These are phyloP conservation scores for Xylaria cubensis DNA, from an alignment of 495 filamentous ascomycete species.

Conservation along the genomic window DNA sequence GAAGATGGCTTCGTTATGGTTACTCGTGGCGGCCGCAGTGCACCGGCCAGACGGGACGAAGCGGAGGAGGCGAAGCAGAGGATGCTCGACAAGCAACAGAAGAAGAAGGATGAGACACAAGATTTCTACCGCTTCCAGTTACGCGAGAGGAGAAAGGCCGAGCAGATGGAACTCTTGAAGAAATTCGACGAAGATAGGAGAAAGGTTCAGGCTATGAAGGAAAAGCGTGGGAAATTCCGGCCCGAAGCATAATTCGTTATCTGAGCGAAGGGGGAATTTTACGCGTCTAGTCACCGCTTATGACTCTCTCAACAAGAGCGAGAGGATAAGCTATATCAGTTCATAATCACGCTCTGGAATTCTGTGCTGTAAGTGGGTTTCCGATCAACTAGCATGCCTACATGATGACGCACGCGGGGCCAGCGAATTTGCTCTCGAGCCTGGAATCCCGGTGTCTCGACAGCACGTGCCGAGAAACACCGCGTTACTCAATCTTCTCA, in stretches of 20 bases:
- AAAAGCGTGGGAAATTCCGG: slow-evolving; percentile 64
- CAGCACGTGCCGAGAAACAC: slow-evolving; percentile 53
- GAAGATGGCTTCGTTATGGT: slow-evolving; percentile 97
- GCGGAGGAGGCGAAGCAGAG: slow-evolving; percentile 73
- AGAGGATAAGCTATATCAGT: neutral
- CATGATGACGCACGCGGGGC: slow-evolving; percentile 64
- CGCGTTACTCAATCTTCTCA: slow-evolving; percentile 60
- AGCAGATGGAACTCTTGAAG: slow-evolving; percentile 70
- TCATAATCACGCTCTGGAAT: neutral
- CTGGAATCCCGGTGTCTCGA: slow-evolving; percentile 36
- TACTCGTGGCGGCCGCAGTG: slow-evolving; percentile 74
- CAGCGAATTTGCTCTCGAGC: slow-evolving; percentile 49
- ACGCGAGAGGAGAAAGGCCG: slow-evolving; percentile 85
- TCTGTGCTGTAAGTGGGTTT: slow-evolving; percentile 10
- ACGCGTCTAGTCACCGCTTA: neutral
- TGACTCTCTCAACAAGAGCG: neutral
- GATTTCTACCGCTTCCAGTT: slow-evolving; percentile 96
- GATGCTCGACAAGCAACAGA: slow-evolving; percentile 73
- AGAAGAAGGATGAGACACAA: slow-evolving; percentile 67
- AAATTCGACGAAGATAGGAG: slow-evolving; percentile 70
- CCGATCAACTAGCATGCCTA: slow-evolving; percentile 22
- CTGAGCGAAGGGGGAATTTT: neutral
- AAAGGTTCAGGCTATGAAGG: slow-evolving; percentile 66
- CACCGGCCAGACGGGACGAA: slow-evolving; percentile 76
- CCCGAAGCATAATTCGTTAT: slow-evolving; percentile 52